Evolutionary conservation across 331 rosid genomes (phyloP).

Genomic region (Spiraea crenata): DNA sequence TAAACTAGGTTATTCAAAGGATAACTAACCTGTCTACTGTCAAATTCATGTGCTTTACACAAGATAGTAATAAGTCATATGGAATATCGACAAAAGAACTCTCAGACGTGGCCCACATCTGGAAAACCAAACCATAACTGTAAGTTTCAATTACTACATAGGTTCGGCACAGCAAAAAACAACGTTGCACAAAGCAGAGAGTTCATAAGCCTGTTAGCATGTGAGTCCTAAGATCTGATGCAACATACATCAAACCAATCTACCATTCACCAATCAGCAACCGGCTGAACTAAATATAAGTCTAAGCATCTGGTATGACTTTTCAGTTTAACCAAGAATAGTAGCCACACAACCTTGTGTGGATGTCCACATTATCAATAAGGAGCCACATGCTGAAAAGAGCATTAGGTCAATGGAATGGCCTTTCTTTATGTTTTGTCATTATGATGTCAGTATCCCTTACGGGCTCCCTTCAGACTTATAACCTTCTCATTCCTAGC

Average conservation of each 20-base stretch:
- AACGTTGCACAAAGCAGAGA: constrained; percentile 3
- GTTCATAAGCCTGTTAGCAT: background rate
- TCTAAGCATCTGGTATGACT: background rate
- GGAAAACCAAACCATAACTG: constrained; percentile 25
- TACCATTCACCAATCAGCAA: background rate
- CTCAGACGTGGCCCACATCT: constrained; percentile 62
- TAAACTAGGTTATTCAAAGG: constrained; percentile 23
- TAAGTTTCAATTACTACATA: constrained; percentile 13
- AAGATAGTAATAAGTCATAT: constrained; percentile 44
- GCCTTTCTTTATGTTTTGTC: background rate
- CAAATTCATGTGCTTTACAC: constrained; percentile 52
- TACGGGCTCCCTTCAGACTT: constrained; percentile 4
- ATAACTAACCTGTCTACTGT: constrained; percentile 67
- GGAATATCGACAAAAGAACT: constrained; percentile 49
- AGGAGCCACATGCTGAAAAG: background rate
- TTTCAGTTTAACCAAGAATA: constrained; percentile 5
- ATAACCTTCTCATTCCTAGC: background rate
- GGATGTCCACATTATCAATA: background rate
- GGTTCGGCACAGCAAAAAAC: background rate
- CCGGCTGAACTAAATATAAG: background rate
- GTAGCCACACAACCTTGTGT: background rate
- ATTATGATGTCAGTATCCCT: background rate
- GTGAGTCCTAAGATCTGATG: background rate
- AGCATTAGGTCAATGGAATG: background rate
- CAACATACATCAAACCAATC: background rate